These are phyloP conservation scores for Solioccasus polychromus DNA, from an alignment of 768 basidiomycete genomes.

Conservation along the genomic window DNA sequence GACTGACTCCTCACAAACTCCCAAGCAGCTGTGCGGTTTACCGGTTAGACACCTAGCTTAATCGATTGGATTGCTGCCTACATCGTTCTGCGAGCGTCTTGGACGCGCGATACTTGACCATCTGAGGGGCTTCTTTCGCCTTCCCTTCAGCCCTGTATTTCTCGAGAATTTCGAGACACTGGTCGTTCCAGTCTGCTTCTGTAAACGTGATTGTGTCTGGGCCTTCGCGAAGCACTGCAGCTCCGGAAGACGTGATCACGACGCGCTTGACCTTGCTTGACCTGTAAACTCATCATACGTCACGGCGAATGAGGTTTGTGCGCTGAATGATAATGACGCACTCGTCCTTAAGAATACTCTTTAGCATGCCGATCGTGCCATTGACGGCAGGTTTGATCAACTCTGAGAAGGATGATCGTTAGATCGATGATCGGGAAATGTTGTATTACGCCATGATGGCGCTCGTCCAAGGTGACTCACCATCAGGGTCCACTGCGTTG, in stretches of 20 bases:
- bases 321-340: neutral
- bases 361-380: no score
- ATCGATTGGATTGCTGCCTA: no score
- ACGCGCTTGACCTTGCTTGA: slow-evolving; percentile 58
- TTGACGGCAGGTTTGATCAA: no score
- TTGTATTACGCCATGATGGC: no score
- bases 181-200: slow-evolving; percentile 63
- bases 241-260: slow-evolving; percentile 64
- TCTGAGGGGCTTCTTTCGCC: slow-evolving; percentile 31
- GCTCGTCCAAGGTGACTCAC: slow-evolving; percentile 9
- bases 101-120: slow-evolving; percentile 52
- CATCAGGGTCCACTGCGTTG: slow-evolving; percentile 40
- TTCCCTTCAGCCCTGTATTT: slow-evolving; percentile 48
- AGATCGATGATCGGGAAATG: no score
- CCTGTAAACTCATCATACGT: slow-evolving; percentile 2
- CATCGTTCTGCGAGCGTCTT: slow-evolving; percentile 67
- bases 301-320: neutral
- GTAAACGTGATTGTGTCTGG: slow-evolving; percentile 33
- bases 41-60: neutral
- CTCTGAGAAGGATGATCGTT: no score
- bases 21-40: slow-evolving; percentile 43
- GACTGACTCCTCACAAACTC: slow-evolving; percentile 33
- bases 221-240: slow-evolving; percentile 37
- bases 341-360: no score
- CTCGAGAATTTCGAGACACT: slow-evolving; percentile 35